These are phyloP conservation scores for Bacidia rubella DNA, from an alignment of 495 filamentous ascomycete species.

Conservation along the genomic window DNA sequence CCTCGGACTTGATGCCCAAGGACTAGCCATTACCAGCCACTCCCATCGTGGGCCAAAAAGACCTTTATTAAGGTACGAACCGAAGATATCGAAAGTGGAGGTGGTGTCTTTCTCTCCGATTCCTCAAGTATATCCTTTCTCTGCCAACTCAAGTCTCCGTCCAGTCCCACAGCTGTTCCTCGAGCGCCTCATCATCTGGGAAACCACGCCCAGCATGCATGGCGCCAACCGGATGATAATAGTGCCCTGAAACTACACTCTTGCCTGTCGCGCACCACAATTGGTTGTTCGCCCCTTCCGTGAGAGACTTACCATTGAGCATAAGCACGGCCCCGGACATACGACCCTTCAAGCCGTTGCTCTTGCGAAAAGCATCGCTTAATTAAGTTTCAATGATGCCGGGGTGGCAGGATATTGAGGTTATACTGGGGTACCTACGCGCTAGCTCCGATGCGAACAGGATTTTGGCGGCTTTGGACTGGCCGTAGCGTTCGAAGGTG, in stretches of 20 bases:
- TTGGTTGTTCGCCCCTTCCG: constrained; percentile 41
- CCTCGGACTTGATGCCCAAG: too few species aligned
- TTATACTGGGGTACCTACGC: constrained; percentile 40
- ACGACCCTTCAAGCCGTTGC: constrained; percentile 20
- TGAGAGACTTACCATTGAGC: constrained; percentile 16
- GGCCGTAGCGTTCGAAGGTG: constrained; percentile 42
- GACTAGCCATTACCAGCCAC: too few species aligned
- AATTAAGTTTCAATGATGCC: constrained; percentile 48
- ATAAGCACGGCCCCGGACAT: constrained; percentile 4
- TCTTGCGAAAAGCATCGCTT: constrained; percentile 22
- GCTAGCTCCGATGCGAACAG: constrained; percentile 48
- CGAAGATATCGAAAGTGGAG: too few species aligned
- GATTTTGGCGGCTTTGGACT: constrained; percentile 58
- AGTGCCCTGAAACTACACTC: constrained; percentile 35
- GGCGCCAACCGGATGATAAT: constrained; percentile 42
- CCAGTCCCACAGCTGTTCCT: constrained; percentile 20
- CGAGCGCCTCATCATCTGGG: constrained; percentile 18
- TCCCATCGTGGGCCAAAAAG: too few species aligned
- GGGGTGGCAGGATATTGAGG: constrained; percentile 48
- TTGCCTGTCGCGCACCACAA: constrained; percentile 32
- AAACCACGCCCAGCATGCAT: constrained; percentile 23
- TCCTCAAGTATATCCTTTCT: constrained; percentile 12
- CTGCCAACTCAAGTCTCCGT: constrained; percentile 17
- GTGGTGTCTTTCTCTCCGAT: too few species aligned
- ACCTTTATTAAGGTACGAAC: too few species aligned